A percentile compares a stretch with the other conserved stretches of the same genome.
These are phyloP conservation scores for Trichoderma orchidacearum DNA, from an alignment of 495 filamentous ascomycete genomes.

Conservation along the genomic window DNA sequence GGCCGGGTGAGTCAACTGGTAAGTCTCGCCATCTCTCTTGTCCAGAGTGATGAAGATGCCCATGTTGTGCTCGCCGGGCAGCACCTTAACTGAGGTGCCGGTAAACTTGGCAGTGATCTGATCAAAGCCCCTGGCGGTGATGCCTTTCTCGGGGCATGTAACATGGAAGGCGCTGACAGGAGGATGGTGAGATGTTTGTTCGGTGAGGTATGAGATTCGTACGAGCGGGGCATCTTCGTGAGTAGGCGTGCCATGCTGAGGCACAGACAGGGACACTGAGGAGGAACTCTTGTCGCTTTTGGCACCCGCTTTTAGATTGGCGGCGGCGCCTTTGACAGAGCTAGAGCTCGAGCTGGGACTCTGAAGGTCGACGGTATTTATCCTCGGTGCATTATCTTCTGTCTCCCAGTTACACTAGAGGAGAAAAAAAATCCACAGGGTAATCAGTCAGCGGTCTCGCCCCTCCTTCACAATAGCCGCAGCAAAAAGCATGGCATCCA, in stretches of 20 bases:
- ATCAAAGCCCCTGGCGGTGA: slow-evolving; percentile 82
- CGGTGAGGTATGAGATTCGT: slow-evolving; percentile 82
- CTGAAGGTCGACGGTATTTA: slow-evolving; percentile 25
- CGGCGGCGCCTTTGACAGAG: slow-evolving; percentile 13
- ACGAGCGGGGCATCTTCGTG: slow-evolving; percentile 34
- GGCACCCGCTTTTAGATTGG: slow-evolving; percentile 13
- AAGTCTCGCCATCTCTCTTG: slow-evolving; percentile 70
- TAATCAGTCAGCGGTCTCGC: slow-evolving; percentile 2
- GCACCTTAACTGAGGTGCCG: slow-evolving; percentile 82
- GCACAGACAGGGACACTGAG: slow-evolving; percentile 21
- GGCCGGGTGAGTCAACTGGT: slow-evolving; percentile 85
- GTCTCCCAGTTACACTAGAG: slow-evolving; percentile 85
- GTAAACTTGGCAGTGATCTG: slow-evolving; percentile 97
- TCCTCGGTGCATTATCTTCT: slow-evolving; percentile 46
- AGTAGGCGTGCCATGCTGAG: slow-evolving; percentile 24
- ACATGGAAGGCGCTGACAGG: slow-evolving; percentile 94
- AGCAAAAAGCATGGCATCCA: neutral
- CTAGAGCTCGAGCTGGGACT: slow-evolving; percentile 30
- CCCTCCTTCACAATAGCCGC: slow-evolving; percentile 1
- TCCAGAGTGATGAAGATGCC: slow-evolving; percentile 89
- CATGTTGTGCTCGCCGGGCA: slow-evolving; percentile 81
- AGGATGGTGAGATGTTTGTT: slow-evolving; percentile 97
- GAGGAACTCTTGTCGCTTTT: slow-evolving; percentile 2
- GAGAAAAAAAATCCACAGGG: neutral
- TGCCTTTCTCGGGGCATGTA: slow-evolving; percentile 81